Evolutionary conservation across 208 protist genomes (phyloP), one percentile per base, ranked within the genome.

Genomic region (Trypanosoma melophagium): DNA sequence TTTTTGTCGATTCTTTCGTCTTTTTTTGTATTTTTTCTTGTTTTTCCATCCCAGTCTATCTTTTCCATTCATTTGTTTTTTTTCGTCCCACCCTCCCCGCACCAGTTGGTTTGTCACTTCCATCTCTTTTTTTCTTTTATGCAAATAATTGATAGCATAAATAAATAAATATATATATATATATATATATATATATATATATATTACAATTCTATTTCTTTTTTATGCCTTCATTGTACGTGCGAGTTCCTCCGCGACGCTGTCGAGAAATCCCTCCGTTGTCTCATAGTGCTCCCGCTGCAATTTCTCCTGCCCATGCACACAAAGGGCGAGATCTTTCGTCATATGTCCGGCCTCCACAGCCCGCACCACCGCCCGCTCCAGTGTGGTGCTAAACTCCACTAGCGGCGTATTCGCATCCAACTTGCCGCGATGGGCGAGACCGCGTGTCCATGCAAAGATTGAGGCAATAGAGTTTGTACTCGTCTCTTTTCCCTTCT

Each of bases 391-490:
- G 55, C 75, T 51, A 69, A 98, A 99, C n/a, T 90, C 74, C 21
- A 91, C 69, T 5, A 98, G 87, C 54, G 85, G 77, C 62, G 75
- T 62, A 84, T 98, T 99, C 59, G 84, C 82, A 76, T 99, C 98
- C 2, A 99, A 79, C 74, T 98, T 97, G 40, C 89, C 98, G 58
- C 98, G 89, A 79, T 98, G 96, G 56, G 85, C 66, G 17, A 99
- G 81, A 53, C 96, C 98, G 60, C 97, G 88, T 13, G 97, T 97
- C 98, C 98, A 99, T 42, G 98, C 98, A 73, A 97, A 99, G 74
- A 99, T 99, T 44, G 94, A 98, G 40, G 98, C 98, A 50, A 99
- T 93, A 12, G 98, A 94, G 88, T 99, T 99, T 51, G 98, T 99
- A 57, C 90, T 97, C 45, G 97, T 99, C 68, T 97, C 91, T 76